Evolutionary conservation across 768 basidiomycete species (phyloP), one percentile per base, ranked within the genome.

Genomic region (Termitomyces sp.): DNA sequence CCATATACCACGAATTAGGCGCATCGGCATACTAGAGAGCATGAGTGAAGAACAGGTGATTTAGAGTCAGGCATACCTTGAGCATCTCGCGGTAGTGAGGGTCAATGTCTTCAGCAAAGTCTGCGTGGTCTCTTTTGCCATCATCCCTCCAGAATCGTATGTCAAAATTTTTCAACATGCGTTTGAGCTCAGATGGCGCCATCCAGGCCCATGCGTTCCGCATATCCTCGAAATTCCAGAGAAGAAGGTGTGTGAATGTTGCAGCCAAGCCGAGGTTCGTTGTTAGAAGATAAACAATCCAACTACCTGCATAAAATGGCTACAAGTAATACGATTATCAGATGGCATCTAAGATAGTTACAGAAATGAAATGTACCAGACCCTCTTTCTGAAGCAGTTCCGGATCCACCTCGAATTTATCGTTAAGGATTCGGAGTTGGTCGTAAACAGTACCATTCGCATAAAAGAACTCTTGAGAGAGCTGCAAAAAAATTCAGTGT

Each of bases 1-100:
- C 66, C 1, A 74, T 58, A 60, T 83, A 83, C 83, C 83, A 84
- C 64, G 77, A 81, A 69, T 77, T 80, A 0, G 82, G 83, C 4
- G 76, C 78, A 64, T 85, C 82, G 13, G 80, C 70, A 66, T 86
- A 85, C 73, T 75, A 57, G 61, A 48, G 42, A 49, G 30, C 51
- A 14, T 60, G 22, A 54, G 46, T 3, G 18, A 26, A 45, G 20
- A 26, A 12, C 7, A 28, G 12, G n/a, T 0, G 32, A 38, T 6
- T 30, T 22, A 30, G 26, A n/a, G 42, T 13, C 38, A 42, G 45
- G 6, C 65, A 54, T 30, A 74, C 78, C 73, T 80, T 80, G 18
- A 80, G 69, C 79, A 80, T 80, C 60, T 80, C 73, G n/a, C 68
- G 68, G 61, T 80, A 80, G 63, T 80, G 79, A 7, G 79, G 79